Conservation (phyloP, 2,329 filamentous ascomycete genomes). For the Sporothrix globosa region DNA sequence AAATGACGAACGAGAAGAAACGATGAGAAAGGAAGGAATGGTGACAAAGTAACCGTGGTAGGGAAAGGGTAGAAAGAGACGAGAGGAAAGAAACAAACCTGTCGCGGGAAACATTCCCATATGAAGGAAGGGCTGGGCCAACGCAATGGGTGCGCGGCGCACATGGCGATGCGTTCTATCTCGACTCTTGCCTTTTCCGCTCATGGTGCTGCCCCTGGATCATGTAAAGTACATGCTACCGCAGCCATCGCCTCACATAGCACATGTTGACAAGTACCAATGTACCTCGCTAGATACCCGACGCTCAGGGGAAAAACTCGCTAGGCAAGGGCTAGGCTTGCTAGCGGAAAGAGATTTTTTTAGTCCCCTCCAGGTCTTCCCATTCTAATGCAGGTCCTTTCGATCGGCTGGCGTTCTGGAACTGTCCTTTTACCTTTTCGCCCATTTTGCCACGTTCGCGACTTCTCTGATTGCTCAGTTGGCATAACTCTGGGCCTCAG, state of each 20-base stretch:
- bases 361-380: slow-evolving; percentile 21
- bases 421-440: background rate
- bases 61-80: background rate
- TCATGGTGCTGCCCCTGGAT: slow-evolving; percentile 26
- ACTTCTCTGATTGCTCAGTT: background rate
- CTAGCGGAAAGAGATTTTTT: slow-evolving; percentile 31
- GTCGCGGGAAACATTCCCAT: slow-evolving; percentile 28
- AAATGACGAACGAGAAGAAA: slow-evolving; percentile 16
- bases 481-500: background rate
- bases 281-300: background rate
- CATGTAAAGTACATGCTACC: slow-evolving; percentile 18
- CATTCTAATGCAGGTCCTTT: background rate
- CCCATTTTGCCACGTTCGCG: slow-evolving; percentile 7
- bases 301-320: slow-evolving; percentile 22
- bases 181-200: slow-evolving; percentile 18
- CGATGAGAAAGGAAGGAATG: slow-evolving; percentile 17
- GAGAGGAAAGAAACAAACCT: slow-evolving; percentile 6
- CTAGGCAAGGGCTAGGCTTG: slow-evolving; percentile 26
- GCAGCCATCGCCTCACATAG: background rate
- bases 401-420: background rate
- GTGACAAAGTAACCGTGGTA: slow-evolving; percentile 21
- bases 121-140: slow-evolving; percentile 26
- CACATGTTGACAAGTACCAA: background rate
- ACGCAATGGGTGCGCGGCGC: slow-evolving; percentile 12
- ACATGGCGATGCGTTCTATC: slow-evolving; percentile 18